phyloP scores from a whole-genome alignment of 1,139 yeast genomes.

The Geotrichum bryndzae region DNA sequence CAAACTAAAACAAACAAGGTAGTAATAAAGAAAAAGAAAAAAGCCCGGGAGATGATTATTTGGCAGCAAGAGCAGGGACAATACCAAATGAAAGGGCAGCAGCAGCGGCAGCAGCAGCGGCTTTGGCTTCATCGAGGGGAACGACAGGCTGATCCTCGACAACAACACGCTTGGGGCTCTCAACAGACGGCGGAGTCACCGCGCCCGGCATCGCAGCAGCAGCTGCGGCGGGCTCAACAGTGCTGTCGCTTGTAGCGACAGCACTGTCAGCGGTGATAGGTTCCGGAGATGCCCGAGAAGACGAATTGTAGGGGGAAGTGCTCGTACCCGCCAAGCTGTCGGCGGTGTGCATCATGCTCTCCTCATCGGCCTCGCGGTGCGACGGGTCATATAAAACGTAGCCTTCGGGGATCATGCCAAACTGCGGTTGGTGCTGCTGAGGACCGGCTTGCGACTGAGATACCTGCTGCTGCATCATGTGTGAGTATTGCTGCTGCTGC shows the following conservation, averaged over 20 bases:
- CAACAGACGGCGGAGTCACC: neutral
- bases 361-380: slow-evolving; percentile 1
- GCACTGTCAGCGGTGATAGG: neutral
- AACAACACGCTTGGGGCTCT: neutral
- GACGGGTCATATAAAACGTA: slow-evolving; percentile 1
- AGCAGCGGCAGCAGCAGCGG: slow-evolving; percentile 12
- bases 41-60: neutral
- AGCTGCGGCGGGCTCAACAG: neutral
- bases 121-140: slow-evolving; percentile 6
- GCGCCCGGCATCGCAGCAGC: slow-evolving; percentile 3
- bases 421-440: neutral
- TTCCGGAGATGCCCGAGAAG: neutral
- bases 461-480: slow-evolving; percentile 5
- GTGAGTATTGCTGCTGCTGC: slow-evolving; percentile 9
- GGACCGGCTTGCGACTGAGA: neutral
- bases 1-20: neutral
- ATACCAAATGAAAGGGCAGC: slow-evolving; percentile 16
- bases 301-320: neutral
- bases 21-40: neutral
- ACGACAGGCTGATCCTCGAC: slow-evolving; percentile 7
- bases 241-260: neutral
- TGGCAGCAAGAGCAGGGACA: neutral
- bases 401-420: slow-evolving; percentile 4
- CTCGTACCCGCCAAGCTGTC: neutral
- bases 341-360: neutral